Evolutionary conservation across 73 alveolate genomes (phyloP).

Genomic region (Symbiodinium pilosum): DNA sequence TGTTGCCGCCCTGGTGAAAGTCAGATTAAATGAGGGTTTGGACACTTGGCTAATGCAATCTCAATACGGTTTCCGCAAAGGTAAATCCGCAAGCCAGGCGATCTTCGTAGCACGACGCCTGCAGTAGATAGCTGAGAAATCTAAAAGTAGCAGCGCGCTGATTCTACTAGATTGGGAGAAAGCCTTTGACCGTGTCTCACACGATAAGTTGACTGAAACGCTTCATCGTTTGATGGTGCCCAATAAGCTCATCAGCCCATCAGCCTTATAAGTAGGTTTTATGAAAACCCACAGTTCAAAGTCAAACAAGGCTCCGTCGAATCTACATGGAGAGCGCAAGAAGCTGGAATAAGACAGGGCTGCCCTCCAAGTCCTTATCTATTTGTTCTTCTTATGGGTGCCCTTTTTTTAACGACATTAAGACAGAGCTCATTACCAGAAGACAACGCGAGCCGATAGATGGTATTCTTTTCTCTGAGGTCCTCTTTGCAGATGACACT

Average conservation of each 20-base stretch:
- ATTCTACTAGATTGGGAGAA: not conserved
- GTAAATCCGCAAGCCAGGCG: slow-evolving; percentile 19
- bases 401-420: not conserved
- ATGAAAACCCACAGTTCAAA: not conserved
- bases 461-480: not conserved
- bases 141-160: not conserved
- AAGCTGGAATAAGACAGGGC: not conserved
- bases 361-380: not conserved
- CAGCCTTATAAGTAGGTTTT: not conserved
- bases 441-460: not conserved
- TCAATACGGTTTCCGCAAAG: not conserved
- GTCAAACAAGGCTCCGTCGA: not conserved
- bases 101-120: not conserved
- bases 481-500: not conserved
- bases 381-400: too few species aligned
- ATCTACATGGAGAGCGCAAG: not conserved
- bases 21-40: not conserved
- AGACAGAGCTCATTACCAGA: not conserved
- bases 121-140: not conserved
- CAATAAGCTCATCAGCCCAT: not conserved
- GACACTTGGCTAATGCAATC: slow-evolving; percentile 17
- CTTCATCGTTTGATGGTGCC: not conserved
- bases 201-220: not conserved
- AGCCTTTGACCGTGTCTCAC: not conserved
- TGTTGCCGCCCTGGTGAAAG: not conserved